Conservation (phyloP, 768 basidiomycete genomes). For the Tremella mesenterica region DNA sequence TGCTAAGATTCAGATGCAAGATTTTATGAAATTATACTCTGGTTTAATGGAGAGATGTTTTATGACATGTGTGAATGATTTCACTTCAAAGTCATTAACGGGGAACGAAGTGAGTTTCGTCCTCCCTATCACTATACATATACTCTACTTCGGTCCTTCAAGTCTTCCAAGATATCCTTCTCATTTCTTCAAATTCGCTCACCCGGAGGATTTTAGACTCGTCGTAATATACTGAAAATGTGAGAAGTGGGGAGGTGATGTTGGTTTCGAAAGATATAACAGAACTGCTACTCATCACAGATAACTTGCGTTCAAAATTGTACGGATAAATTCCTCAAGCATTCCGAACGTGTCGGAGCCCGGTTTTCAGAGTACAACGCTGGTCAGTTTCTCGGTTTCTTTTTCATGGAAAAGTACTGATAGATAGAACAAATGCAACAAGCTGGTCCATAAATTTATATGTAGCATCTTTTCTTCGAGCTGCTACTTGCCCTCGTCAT, state of each 20-base stretch:
- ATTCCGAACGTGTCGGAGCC: slow-evolving; percentile 84
- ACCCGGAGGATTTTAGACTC: no score
- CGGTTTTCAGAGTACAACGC: slow-evolving; percentile 87
- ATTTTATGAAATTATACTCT: slow-evolving; percentile 91
- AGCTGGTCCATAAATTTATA: not conserved
- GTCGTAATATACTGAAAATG: not conserved
- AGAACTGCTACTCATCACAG: slow-evolving; percentile 46
- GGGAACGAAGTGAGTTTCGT: slow-evolving; percentile 68
- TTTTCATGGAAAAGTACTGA: not conserved
- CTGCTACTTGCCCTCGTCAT: no score
- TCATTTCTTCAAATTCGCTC: no score
- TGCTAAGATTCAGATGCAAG: slow-evolving; percentile 69
- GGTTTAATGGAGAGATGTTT: slow-evolving; percentile 94
- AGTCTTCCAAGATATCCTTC: no score
- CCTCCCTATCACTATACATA: not conserved
- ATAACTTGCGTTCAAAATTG: slow-evolving; percentile 86
- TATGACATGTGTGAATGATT: slow-evolving; percentile 88
- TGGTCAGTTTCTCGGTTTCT: slow-evolving; percentile 53
- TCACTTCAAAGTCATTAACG: slow-evolving; percentile 86
- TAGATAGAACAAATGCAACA: slow-evolving; percentile 8
- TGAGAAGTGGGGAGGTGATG: not conserved
- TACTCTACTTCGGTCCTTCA: no score
- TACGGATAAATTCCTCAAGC: slow-evolving; percentile 94
- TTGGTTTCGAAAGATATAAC: not conserved
- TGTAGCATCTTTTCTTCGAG: no score